phyloP scores from a whole-genome alignment of 768 basidiomycete genomes.

The Kwoniella mangroviensis region DNA sequence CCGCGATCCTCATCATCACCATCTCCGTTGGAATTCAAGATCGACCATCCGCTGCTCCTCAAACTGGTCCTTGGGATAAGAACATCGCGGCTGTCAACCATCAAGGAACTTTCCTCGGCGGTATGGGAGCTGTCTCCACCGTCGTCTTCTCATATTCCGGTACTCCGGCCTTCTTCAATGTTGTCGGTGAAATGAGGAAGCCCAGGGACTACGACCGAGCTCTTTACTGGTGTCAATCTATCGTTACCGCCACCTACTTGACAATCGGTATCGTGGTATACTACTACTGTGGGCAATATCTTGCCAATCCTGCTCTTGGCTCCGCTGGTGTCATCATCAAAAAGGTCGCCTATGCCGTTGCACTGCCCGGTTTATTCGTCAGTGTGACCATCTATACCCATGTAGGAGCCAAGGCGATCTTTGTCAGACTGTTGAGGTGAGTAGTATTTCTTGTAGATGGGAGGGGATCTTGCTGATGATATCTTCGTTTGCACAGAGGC shows the following conservation, averaged over 20 bases:
- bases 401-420: conserved; percentile 47
- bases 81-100: conserved; percentile 32
- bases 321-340: conserved; percentile 46
- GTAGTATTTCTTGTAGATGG: background rate
- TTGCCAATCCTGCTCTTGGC: conserved; percentile 47
- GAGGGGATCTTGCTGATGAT: background rate
- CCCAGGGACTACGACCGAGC: conserved; percentile 28
- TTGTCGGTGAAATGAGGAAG: conserved; percentile 48
- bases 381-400: conserved; percentile 30
- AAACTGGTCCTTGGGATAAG: conserved; percentile 34
- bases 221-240: conserved; percentile 45
- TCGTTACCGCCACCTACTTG: conserved; percentile 45
- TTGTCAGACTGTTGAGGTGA: conserved; percentile 46
- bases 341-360: conserved; percentile 47
- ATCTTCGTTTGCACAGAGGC: conserved; percentile 18
- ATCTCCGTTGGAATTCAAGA: conserved; percentile 38
- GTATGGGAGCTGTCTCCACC: conserved; percentile 40
- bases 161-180: conserved; percentile 32
- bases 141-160: conserved; percentile 41
- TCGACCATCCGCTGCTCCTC: conserved; percentile 38
- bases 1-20: conserved; percentile 21
- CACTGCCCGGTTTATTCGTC: conserved; percentile 45
- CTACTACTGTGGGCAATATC: conserved; percentile 35
- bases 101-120: conserved; percentile 36
- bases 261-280: conserved; percentile 35